Evolutionary conservation across 108 stramenopile species (phyloP).

Genomic region (Chaetoceros tenuissimus): DNA sequence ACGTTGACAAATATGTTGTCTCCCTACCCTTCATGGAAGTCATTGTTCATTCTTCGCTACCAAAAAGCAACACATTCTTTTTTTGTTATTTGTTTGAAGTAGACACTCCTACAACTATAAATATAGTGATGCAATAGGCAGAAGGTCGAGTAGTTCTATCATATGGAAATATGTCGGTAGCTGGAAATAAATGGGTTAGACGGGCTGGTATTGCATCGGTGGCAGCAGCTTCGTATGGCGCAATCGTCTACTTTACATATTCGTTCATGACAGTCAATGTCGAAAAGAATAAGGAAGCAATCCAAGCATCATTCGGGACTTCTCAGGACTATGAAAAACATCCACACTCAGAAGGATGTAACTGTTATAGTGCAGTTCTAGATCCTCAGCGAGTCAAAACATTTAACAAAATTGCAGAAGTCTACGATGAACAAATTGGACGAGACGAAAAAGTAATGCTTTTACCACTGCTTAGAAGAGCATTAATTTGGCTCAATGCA

Average conservation of each 20-base stretch:
- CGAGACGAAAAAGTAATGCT: conserved; percentile 74
- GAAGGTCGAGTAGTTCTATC: too few species aligned
- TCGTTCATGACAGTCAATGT: background rate
- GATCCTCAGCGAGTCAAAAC: conserved; percentile 50
- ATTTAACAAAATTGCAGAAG: conserved; percentile 57
- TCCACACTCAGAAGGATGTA: background rate
- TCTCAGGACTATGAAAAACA: background rate
- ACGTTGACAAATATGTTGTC: too few species aligned
- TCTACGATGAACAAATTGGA: conserved; percentile 63
- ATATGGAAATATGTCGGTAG: background rate
- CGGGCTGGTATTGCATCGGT: background rate
- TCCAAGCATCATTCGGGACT: background rate
- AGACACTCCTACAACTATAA: too few species aligned
- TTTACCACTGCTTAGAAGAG: conserved; percentile 58
- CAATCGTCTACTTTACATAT: background rate
- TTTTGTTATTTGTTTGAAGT: too few species aligned
- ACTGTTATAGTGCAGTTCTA: conserved; percentile 7
- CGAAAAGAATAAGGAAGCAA: background rate
- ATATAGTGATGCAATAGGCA: too few species aligned
- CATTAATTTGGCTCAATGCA: conserved; percentile 67
- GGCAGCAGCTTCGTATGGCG: background rate
- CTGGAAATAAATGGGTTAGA: background rate
- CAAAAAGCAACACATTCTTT: too few species aligned
- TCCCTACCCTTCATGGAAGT: too few species aligned
- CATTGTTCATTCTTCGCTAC: too few species aligned